Conservation (phyloP, 352 stramenopile genomes). For the Plasmopara muralis region DNA sequence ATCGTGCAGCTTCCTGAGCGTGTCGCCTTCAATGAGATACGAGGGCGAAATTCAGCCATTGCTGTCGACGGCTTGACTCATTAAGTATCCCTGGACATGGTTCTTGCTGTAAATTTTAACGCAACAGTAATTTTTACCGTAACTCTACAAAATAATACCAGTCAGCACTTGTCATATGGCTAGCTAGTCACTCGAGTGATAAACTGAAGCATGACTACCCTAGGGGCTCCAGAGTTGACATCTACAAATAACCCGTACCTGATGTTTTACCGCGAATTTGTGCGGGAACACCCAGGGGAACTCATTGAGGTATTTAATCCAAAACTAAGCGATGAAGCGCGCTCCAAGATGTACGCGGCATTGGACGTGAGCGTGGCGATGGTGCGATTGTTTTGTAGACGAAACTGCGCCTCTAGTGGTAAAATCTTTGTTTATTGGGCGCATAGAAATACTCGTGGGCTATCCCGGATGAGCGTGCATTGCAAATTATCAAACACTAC, state of each 20-base stretch:
- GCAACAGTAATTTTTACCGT: too few species aligned
- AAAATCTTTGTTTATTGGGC: slow-evolving; percentile 7
- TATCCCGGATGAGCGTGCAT: slow-evolving; percentile 80
- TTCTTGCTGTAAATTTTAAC: too few species aligned
- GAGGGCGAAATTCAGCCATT: slow-evolving; percentile 47
- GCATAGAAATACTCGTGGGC: slow-evolving; percentile 88
- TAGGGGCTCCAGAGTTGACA: slow-evolving; percentile 30
- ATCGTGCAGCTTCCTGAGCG: slow-evolving; percentile 64
- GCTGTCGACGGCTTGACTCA: slow-evolving; percentile 22
- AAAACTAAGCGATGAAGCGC: slow-evolving; percentile 54
- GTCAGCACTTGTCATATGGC: too few species aligned
- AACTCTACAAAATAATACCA: too few species aligned
- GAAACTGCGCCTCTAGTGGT: not conserved
- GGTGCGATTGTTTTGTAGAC: slow-evolving; percentile 26
- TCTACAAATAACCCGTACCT: slow-evolving; percentile 75
- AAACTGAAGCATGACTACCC: slow-evolving; percentile 12
- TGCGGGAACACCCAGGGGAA: slow-evolving; percentile 43
- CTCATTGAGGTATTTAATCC: slow-evolving; percentile 71
- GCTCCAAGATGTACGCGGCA: slow-evolving; percentile 58
- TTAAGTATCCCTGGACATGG: too few species aligned
- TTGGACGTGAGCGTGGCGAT: slow-evolving; percentile 77
- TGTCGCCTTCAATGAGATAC: slow-evolving; percentile 51
- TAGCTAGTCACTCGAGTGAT: too few species aligned
- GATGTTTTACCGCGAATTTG: slow-evolving; percentile 70
- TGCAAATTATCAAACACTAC: slow-evolving; percentile 90